These are phyloP conservation scores for Alternaria consortialis DNA, from an alignment of 2,329 filamentous ascomycete species.

Conservation along the genomic window DNA sequence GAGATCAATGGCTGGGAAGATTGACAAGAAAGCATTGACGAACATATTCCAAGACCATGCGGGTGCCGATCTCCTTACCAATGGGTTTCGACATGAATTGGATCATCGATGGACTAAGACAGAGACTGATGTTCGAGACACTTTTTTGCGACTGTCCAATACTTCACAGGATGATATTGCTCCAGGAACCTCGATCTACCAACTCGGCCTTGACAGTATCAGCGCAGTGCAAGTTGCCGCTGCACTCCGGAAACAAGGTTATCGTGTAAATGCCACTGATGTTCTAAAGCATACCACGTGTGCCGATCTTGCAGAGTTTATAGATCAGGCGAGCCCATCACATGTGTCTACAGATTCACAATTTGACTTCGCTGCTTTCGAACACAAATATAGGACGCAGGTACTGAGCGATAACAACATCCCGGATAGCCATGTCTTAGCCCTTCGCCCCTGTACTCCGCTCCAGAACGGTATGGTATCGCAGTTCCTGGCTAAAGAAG, in stretches of 20 bases:
- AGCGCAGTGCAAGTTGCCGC: constrained; percentile 81
- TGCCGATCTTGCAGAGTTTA: constrained; percentile 39
- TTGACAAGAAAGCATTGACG: constrained; percentile 49
- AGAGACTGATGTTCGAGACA: constrained; percentile 64
- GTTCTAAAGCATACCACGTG: constrained; percentile 68
- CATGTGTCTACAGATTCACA: background rate
- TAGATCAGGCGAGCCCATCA: constrained; percentile 14
- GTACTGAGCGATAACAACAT: constrained; percentile 48
- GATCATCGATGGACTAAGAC: constrained; percentile 58
- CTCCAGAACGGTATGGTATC: constrained; percentile 82
- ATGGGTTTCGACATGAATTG: constrained; percentile 7
- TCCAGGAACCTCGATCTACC: constrained; percentile 77
- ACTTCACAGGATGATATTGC: constrained; percentile 61
- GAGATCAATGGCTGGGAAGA: constrained; percentile 52
- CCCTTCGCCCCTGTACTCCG: constrained; percentile 78
- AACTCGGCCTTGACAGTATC: constrained; percentile 91
- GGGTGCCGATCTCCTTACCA: constrained; percentile 8
- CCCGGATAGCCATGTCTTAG: constrained; percentile 57
- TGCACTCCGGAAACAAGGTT: constrained; percentile 67
- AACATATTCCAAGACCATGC: constrained; percentile 39
- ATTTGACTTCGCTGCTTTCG: constrained; percentile 63
- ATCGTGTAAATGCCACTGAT: constrained; percentile 72
- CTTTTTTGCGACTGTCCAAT: constrained; percentile 68
- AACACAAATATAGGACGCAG: constrained; percentile 51
- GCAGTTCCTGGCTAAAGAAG: constrained; percentile 73